phyloP scores from a whole-genome alignment of 495 filamentous ascomycete species.

The Talaromyces liani region DNA sequence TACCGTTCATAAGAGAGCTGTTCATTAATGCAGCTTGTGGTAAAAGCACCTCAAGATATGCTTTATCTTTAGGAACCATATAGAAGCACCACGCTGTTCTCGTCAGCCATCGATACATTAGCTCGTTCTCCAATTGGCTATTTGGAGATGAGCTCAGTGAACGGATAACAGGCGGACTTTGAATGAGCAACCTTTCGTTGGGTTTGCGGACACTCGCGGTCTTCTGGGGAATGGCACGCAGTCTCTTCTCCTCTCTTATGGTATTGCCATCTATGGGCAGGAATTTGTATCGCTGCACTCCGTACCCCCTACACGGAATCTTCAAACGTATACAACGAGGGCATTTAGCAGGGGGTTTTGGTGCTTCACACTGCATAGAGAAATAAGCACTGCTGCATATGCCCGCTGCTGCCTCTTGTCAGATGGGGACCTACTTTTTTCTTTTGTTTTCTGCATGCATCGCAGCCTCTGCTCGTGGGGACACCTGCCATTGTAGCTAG shows the following conservation, averaged over 20 bases:
- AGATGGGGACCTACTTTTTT: not conserved
- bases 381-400: not conserved
- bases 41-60: too few species aligned
- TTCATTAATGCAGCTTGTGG: too few species aligned
- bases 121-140: not conserved
- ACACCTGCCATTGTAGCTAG: not conserved
- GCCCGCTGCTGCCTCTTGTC: not conserved
- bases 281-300: not conserved
- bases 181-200: not conserved
- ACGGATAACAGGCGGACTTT: not conserved
- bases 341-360: not conserved
- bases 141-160: not conserved
- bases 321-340: not conserved
- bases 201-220: not conserved
- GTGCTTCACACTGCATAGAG: not conserved
- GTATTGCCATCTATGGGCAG: not conserved
- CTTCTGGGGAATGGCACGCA: not conserved
- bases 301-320: not conserved
- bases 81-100: slow-evolving; percentile 1
- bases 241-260: not conserved
- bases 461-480: not conserved
- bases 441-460: slow-evolving; percentile 2
- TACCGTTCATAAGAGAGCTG: too few species aligned
- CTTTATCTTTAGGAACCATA: not conserved
- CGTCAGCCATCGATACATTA: slow-evolving; percentile 1